Evolutionary conservation across 352 stramenopile genomes (phyloP).

Genomic region (Phytophthora multivora): DNA sequence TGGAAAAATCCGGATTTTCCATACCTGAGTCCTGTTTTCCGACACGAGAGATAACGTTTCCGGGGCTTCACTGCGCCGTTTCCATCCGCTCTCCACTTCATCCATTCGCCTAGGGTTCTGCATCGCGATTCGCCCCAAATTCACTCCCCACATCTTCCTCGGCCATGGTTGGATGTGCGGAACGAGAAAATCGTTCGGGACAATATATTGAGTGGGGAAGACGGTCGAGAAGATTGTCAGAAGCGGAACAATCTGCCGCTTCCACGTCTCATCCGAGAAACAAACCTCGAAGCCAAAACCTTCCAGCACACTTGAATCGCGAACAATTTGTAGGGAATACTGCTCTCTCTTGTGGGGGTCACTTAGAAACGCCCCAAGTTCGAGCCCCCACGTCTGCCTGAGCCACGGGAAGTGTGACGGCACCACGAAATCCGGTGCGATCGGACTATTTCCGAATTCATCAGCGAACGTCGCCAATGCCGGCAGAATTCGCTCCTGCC

Average conservation of each 20-base stretch:
- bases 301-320: constrained; percentile 17
- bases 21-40: constrained; percentile 13
- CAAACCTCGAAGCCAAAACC: constrained; percentile 27
- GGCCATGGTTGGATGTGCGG: constrained; percentile 31
- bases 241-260: constrained; percentile 23
- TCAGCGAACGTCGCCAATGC: constrained; percentile 34
- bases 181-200: constrained; percentile 25
- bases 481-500: constrained; percentile 35
- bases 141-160: constrained; percentile 26
- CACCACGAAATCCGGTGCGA: constrained; percentile 29
- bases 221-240: constrained; percentile 25
- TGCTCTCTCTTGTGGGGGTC: constrained; percentile 28
- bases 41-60: constrained; percentile 6
- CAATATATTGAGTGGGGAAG: constrained; percentile 4
- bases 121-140: constrained; percentile 20
- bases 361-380: constrained; percentile 26
- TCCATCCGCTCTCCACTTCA: constrained; percentile 14
- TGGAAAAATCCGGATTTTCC: constrained; percentile 25
- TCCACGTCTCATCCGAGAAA: constrained; percentile 30
- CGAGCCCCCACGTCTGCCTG: constrained; percentile 31
- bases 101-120: constrained; percentile 21
- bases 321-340: constrained; percentile 35
- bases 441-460: constrained; percentile 15
- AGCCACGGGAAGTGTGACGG: constrained; percentile 22
- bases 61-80: neutral